Percentiles rank a stretch among this genome's conserved stretches.
phyloP scores from a whole-genome alignment of 441 rosid species.

The Erodium texanum region DNA sequence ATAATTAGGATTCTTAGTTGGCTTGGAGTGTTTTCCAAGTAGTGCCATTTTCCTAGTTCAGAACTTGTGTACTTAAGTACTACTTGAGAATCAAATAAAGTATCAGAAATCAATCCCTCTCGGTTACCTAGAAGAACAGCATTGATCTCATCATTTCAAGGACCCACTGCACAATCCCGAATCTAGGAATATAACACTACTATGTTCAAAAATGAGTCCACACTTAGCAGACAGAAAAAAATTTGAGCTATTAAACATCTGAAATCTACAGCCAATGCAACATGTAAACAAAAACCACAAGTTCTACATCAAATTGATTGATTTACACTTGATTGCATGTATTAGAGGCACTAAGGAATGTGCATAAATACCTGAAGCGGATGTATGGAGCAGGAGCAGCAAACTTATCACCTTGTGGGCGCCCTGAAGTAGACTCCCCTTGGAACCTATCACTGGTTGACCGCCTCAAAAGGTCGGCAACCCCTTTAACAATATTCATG shows the following conservation, averaged over 20 bases:
- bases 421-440: constrained; percentile 36
- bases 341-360: background rate
- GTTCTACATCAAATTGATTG: background rate
- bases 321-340: background rate
- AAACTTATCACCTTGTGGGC: constrained; percentile 32
- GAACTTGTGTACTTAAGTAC: too few relatives aligned
- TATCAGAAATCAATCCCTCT: too few relatives aligned
- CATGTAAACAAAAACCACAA: background rate
- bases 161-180: too few relatives aligned
- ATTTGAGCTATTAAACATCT: background rate
- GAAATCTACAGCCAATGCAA: background rate
- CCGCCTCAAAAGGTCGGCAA: constrained; percentile 71
- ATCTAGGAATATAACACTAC: too few relatives aligned
- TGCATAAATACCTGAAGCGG: constrained; percentile 41
- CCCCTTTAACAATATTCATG: constrained; percentile 78
- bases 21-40: too few relatives aligned
- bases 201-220: background rate
- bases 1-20: too few relatives aligned
- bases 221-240: background rate
- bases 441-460: constrained; percentile 28
- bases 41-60: too few relatives aligned
- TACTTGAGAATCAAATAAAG: too few relatives aligned
- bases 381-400: constrained; percentile 50
- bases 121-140: too few relatives aligned
- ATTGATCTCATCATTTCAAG: too few relatives aligned